A percentile compares a stretch with the other conserved stretches of the same genome.
phyloP scores from a whole-genome alignment of 306 rosid species.

The Pueraria montana region DNA sequence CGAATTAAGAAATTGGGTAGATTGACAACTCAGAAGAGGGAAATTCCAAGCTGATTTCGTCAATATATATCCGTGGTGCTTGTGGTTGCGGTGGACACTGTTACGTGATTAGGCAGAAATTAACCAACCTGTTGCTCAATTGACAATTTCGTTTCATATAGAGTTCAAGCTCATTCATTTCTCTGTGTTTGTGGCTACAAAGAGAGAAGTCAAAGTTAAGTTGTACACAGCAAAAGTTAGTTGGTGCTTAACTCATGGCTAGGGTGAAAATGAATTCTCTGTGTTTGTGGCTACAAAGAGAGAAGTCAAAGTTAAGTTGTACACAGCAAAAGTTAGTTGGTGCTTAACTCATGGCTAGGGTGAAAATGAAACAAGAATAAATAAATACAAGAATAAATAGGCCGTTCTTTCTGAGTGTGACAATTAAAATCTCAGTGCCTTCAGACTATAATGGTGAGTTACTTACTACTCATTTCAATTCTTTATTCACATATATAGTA shows the following conservation, averaged over 20 bases:
- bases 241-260: not conserved
- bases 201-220: not conserved
- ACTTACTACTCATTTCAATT: not conserved
- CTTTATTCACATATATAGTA: not conserved
- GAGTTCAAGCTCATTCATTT: too few relatives aligned
- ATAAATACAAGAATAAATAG: not conserved
- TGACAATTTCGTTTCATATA: not conserved
- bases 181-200: not conserved
- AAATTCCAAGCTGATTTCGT: not conserved
- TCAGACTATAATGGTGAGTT: not conserved
- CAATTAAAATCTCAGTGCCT: not conserved
- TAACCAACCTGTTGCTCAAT: not conserved
- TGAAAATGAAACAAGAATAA: not conserved
- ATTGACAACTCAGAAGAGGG: not conserved
- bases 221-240: too few relatives aligned
- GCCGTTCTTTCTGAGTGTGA: not conserved
- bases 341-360: not conserved
- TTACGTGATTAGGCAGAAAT: not conserved
- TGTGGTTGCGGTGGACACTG: slow-evolving; percentile 13
- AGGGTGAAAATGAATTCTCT: not conserved
- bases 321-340: too few relatives aligned
- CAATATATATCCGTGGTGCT: not conserved
- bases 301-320: not conserved
- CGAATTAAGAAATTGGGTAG: not conserved
- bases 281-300: not conserved